A percentile compares a stretch with the other conserved stretches of the same genome.
These are phyloP conservation scores for Royoungia palumana DNA, from an alignment of 768 basidiomycete genomes.

Conservation along the genomic window DNA sequence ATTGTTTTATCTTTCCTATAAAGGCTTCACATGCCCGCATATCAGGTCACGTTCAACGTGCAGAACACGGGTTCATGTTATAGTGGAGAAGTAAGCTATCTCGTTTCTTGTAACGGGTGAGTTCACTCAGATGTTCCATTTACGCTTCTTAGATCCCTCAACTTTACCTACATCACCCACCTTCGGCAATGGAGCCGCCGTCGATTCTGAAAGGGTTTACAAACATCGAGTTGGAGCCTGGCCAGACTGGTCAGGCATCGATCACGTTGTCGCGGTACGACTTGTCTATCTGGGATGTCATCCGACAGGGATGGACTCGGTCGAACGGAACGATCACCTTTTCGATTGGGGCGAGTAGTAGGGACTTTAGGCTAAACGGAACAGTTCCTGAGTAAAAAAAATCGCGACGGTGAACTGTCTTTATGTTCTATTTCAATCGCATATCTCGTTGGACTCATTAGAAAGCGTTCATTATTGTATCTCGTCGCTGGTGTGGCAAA, in stretches of 20 bases:
- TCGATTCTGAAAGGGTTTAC: constrained; percentile 70
- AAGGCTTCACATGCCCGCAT: constrained; percentile 66
- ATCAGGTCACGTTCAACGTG: constrained; percentile 60
- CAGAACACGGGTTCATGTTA: constrained; percentile 57
- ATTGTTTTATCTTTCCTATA: background rate
- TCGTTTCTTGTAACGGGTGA: background rate
- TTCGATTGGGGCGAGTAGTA: constrained; percentile 68
- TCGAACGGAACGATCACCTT: constrained; percentile 62
- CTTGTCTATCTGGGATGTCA: constrained; percentile 76
- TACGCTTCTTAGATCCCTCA: constrained; percentile 56
- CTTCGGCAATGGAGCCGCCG: constrained; percentile 65
- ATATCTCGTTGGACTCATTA: no score
- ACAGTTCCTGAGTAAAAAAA: constrained; percentile 12
- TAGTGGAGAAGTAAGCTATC: constrained; percentile 58
- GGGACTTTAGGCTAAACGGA: constrained; percentile 54
- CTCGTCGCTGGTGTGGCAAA: no score
- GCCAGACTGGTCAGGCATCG: constrained; percentile 43
- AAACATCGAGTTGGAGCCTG: constrained; percentile 48
- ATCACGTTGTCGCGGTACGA: constrained; percentile 67
- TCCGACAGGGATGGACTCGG: constrained; percentile 68
- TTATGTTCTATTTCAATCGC: no score
- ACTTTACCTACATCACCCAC: constrained; percentile 68
- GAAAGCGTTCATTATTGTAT: no score
- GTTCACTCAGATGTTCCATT: background rate
- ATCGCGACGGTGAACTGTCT: no score